A percentile compares a stretch with the other conserved stretches of the same genome.
These are phyloP conservation scores for Scutellaria galericulata DNA, from an alignment of 257 asterid species.

Conservation along the genomic window DNA sequence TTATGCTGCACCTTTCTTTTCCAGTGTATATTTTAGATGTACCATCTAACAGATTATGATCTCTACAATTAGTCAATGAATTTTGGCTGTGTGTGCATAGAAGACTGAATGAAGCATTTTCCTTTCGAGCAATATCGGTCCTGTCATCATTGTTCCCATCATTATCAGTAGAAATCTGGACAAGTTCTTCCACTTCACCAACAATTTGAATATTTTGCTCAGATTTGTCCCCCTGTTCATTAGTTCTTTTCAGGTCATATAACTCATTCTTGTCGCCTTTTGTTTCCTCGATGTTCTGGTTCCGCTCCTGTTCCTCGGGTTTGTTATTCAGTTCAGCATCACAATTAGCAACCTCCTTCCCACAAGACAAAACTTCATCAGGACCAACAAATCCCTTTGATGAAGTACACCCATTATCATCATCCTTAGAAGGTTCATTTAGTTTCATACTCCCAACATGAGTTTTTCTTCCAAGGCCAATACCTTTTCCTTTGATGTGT, in stretches of 20 bases:
- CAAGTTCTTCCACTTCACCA: slow-evolving; percentile 25
- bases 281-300: slow-evolving; percentile 36
- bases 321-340: slow-evolving; percentile 38
- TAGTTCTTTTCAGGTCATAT: slow-evolving; percentile 29
- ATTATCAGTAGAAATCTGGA: slow-evolving; percentile 1
- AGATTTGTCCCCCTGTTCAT: slow-evolving; percentile 28
- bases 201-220: slow-evolving; percentile 2
- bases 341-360: slow-evolving; percentile 30
- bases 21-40: slow-evolving; percentile 27
- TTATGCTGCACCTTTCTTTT: slow-evolving; percentile 31
- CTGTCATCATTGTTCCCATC: slow-evolving; percentile 9
- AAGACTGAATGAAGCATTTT: slow-evolving; percentile 36
- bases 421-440: slow-evolving; percentile 31
- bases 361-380: slow-evolving; percentile 36
- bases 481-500: slow-evolving; percentile 9
- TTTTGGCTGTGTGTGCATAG: background rate
- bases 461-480: slow-evolving; percentile 6
- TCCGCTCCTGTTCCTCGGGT: slow-evolving; percentile 40
- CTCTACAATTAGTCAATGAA: slow-evolving; percentile 18
- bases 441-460: slow-evolving; percentile 30
- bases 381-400: slow-evolving; percentile 32
- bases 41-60: slow-evolving; percentile 14
- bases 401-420: slow-evolving; percentile 29
- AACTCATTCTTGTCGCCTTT: slow-evolving; percentile 23
- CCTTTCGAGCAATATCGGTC: slow-evolving; percentile 1